A percentile compares a stretch with the other conserved stretches of the same genome.
Conservation (phyloP, 768 basidiomycete species). For the Mycena rosella region DNA sequence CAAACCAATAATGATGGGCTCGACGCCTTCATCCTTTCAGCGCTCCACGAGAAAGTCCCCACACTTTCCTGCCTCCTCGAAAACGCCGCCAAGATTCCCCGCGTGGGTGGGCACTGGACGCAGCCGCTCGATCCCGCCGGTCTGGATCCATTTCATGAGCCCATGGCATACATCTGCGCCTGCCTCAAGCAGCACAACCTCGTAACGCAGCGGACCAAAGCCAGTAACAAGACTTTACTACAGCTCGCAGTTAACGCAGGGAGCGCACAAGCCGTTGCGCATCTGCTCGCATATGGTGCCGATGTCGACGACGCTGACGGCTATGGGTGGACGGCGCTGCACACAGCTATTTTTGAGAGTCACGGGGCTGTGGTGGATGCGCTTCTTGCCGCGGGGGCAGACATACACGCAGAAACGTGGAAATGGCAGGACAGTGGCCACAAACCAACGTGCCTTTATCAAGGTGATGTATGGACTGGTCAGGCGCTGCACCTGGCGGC, state of each 20-base stretch:
- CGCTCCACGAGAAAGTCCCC: constrained; percentile 4
- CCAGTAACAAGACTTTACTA: neutral
- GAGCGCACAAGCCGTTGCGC: constrained; percentile 1
- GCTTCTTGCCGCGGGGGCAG: neutral
- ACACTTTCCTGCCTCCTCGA: neutral
- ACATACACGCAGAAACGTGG: constrained; percentile 4
- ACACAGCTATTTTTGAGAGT: constrained; percentile 3
- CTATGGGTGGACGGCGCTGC: constrained; percentile 11
- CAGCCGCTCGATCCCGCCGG: neutral
- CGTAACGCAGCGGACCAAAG: neutral
- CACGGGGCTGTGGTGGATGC: neutral
- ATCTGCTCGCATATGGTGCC: constrained; percentile 6
- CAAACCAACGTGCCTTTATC: neutral
- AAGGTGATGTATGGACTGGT: neutral
- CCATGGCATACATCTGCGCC: constrained; percentile 15
- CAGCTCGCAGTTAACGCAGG: constrained; percentile 18
- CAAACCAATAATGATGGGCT: constrained; percentile 5
- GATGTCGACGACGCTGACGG: neutral
- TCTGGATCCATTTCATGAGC: neutral
- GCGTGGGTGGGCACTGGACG: constrained; percentile 1
- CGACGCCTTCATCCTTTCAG: constrained; percentile 15
- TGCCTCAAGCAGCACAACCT: constrained; percentile 14
- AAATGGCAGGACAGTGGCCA: neutral
- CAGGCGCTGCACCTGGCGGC: constrained; percentile 4
- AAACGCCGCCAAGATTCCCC: neutral